Percentiles rank a stretch among this genome's conserved stretches.
Evolutionary conservation across 805 yeast genomes (phyloP).

Genomic region (Sugiyamaella marilandica): DNA sequence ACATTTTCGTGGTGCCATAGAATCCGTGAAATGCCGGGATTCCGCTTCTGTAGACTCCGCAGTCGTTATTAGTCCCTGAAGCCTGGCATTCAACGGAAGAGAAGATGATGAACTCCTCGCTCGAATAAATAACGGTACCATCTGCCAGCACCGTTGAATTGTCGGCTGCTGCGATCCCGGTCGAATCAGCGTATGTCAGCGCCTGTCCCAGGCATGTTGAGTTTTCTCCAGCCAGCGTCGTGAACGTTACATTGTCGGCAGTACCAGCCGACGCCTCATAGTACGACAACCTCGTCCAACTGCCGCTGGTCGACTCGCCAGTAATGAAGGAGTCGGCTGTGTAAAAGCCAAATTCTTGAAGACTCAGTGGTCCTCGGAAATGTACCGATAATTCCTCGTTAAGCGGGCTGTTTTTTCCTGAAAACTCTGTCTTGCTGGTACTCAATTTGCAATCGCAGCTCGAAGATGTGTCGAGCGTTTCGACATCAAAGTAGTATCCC

Average conservation of each 20-base stretch:
- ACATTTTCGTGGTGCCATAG: conserved; percentile 75
- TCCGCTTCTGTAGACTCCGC: conserved; percentile 83
- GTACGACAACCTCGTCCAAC: conserved; percentile 75
- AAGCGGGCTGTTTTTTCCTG: conserved; percentile 73
- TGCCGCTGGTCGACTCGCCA: background rate
- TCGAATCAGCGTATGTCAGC: conserved; percentile 72
- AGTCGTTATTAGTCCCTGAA: conserved; percentile 36
- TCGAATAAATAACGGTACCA: conserved; percentile 56
- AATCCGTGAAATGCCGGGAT: conserved; percentile 95
- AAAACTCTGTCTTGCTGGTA: conserved; percentile 36
- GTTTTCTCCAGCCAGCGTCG: background rate
- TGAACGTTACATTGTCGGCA: conserved; percentile 62
- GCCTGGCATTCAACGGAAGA: conserved; percentile 41
- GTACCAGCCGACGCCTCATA: conserved; percentile 62
- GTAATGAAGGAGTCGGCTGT: conserved; percentile 1
- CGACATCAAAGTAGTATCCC: conserved; percentile 6
- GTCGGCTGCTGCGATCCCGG: conserved; percentile 72
- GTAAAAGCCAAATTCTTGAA: conserved; percentile 74
- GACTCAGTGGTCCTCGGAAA: conserved; percentile 82
- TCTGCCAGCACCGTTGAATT: conserved; percentile 64
- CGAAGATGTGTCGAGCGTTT: background rate
- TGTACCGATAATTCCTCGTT: conserved; percentile 85
- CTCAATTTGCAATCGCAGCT: background rate
- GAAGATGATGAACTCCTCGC: conserved; percentile 78
- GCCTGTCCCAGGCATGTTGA: conserved; percentile 71